Evolutionary conservation across 805 yeast genomes (phyloP).

Genomic region (Kuraishia cidri): DNA sequence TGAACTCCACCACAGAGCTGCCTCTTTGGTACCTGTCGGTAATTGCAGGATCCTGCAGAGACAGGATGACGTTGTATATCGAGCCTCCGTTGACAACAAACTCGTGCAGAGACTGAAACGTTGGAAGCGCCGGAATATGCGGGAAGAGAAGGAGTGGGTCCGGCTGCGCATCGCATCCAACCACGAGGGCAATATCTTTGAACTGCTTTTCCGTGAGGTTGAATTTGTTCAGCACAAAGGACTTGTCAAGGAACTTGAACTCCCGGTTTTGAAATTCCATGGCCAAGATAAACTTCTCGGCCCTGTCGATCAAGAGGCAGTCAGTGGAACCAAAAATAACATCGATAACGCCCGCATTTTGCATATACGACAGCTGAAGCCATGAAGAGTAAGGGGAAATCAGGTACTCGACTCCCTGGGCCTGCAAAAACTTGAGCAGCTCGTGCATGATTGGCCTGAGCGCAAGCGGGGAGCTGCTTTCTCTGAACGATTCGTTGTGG

Average conservation of each 20-base stretch:
- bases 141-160: constrained; percentile 46
- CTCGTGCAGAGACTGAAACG: constrained; percentile 19
- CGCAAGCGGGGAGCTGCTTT: constrained; percentile 38
- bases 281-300: constrained; percentile 65
- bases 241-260: constrained; percentile 58
- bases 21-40: constrained; percentile 57
- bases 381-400: constrained; percentile 81
- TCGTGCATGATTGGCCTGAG: constrained; percentile 42
- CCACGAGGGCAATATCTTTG: constrained; percentile 65
- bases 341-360: constrained; percentile 48
- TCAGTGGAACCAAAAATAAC: constrained; percentile 84
- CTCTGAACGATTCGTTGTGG: constrained; percentile 40
- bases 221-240: constrained; percentile 50
- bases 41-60: constrained; percentile 32
- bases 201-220: constrained; percentile 57
- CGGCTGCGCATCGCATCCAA: constrained; percentile 74
- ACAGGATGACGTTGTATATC: constrained; percentile 37
- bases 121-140: constrained; percentile 16
- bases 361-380: constrained; percentile 70
- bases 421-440: constrained; percentile 47
- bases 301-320: constrained; percentile 45
- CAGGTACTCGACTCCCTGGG: constrained; percentile 50
- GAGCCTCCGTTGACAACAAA: constrained; percentile 29
- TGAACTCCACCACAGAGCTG: constrained; percentile 52
- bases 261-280: constrained; percentile 60